phyloP scores from a whole-genome alignment of 257 asterid species.

The Solanum lycopersicoides region DNA sequence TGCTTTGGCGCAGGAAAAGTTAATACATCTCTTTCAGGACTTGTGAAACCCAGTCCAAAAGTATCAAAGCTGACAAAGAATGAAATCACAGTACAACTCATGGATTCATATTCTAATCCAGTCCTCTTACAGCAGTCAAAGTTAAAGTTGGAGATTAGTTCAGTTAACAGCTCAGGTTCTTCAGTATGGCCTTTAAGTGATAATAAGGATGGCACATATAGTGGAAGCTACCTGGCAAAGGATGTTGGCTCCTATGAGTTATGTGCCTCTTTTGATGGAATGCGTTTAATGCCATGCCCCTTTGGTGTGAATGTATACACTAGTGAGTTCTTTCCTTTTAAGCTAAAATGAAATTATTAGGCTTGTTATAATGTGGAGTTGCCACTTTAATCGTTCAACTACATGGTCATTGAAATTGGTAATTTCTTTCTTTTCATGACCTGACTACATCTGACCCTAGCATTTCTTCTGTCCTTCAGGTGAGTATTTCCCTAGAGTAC shows the following conservation, averaged over 20 bases:
- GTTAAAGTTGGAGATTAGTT: conserved; percentile 68
- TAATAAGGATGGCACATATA: conserved; percentile 58
- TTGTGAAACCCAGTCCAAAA: conserved; percentile 32
- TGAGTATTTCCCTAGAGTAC: conserved; percentile 68
- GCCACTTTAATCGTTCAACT: not conserved
- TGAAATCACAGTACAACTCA: conserved; percentile 45
- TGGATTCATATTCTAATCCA: conserved; percentile 66
- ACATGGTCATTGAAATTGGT: not conserved
- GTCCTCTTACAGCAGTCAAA: conserved; percentile 41
- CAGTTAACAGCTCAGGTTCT: conserved; percentile 50
- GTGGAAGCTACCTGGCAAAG: conserved; percentile 42
- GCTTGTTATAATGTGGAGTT: not conserved
- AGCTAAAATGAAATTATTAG: not conserved
- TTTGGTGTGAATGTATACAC: conserved; percentile 52
- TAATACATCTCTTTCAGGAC: conserved; percentile 57
- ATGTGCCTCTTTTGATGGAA: conserved; percentile 58
- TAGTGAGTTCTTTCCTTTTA: conserved; percentile 35
- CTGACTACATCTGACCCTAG: not conserved
- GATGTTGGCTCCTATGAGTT: conserved; percentile 72
- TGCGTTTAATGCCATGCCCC: conserved; percentile 62
- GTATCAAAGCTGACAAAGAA: conserved; percentile 43
- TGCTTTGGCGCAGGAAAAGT: conserved; percentile 47
- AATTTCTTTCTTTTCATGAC: not conserved
- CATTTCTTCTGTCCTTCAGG: conserved; percentile 17
- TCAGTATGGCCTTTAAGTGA: conserved; percentile 38